Evolutionary conservation across 495 filamentous ascomycete genomes (phyloP), one percentile per base, ranked within the genome.

Genomic region (Ascobolus immersus): DNA sequence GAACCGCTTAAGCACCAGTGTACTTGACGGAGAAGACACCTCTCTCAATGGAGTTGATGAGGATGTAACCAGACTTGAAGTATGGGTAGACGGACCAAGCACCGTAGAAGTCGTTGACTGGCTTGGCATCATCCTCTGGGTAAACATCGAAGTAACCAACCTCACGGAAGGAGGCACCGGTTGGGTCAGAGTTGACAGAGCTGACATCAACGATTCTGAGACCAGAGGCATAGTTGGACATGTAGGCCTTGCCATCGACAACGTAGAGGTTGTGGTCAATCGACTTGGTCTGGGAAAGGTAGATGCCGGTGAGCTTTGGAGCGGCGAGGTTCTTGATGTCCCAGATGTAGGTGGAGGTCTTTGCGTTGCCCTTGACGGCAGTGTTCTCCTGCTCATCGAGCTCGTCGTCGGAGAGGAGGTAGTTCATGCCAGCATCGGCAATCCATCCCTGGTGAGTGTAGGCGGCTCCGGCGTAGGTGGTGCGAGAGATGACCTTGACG

Each of bases 241-340:
- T 52, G 33, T 45, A 54, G 6, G 42, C 24, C 17, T 45, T 40
- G 4, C 48, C 48, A 25, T 50, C 34, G 26, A 33, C 21, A 33
- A 51, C 45, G 30, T 55, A 55, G 28, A 51, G 49, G 37, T 51
- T 54, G 42, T 55, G 52, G 38, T 55, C 52, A 33, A 55, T 50
- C 21, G 45, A 39, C 11, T 44, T 28, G n/a, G 41, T 43, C 3
- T 19, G 31, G 25, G 41, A 46, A 33, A 46, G 34, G 38, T 51
- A 54, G 36, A 28, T 36, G 20, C 52, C 52, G 9, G 52, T 55
- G 21, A 49, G 38, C 25, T 43, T 49, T 3, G 49, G 48, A 4
- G 23, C 17, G n/a, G 41, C 50, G 13, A 42, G 49, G 17, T 36
- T 39, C 34, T 51, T 50, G 38, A 55, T 51, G 26, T 47, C 41